Conservation (phyloP, 2,329 filamentous ascomycete genomes). For the Acarospora socialis region DNA sequence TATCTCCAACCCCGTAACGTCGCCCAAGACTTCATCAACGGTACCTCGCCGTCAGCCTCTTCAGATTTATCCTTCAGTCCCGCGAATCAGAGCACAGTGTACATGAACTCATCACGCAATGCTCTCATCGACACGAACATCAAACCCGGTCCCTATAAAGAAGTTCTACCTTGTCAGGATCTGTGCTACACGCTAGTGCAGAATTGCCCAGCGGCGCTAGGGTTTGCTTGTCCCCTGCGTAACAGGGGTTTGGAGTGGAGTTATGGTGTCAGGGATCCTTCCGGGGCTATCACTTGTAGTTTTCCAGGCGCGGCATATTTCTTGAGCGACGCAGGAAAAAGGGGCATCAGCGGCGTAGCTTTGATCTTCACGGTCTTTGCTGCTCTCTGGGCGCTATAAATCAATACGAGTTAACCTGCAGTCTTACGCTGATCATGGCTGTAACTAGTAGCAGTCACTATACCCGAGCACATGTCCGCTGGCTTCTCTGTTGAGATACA, state of each 20-base stretch:
- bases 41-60: conserved; percentile 36
- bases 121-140: conserved; percentile 56
- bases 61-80: conserved; percentile 15
- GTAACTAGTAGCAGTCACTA: no score
- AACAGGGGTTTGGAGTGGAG: conserved; percentile 34
- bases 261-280: conserved; percentile 32
- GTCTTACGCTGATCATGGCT: no score
- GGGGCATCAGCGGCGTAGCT: no score
- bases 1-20: conserved; percentile 59
- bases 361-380: no score
- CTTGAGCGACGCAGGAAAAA: no score
- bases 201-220: conserved; percentile 63
- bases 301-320: conserved; percentile 48
- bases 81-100: conserved; percentile 23
- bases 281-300: conserved; percentile 39
- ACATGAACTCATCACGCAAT: conserved; percentile 50
- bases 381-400: no score
- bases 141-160: conserved; percentile 79
- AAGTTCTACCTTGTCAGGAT: conserved; percentile 76
- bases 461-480: no score
- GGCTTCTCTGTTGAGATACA: no score
- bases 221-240: conserved; percentile 56
- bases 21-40: conserved; percentile 55
- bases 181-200: conserved; percentile 76
- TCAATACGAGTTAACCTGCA: no score